Evolutionary conservation across 495 filamentous ascomycete species (phyloP).

Genomic region (Penicillium odoratum): DNA sequence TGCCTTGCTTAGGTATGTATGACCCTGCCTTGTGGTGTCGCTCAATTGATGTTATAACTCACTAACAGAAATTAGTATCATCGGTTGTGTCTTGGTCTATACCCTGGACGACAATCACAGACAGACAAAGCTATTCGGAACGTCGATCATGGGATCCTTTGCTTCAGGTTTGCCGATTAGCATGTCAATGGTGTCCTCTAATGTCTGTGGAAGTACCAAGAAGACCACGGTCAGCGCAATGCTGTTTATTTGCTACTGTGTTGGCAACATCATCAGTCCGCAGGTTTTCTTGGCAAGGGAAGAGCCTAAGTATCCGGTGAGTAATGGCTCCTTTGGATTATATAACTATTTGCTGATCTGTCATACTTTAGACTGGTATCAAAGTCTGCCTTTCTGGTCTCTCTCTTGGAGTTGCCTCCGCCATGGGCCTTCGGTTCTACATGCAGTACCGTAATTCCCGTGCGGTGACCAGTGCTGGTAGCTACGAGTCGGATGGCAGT

Average conservation of each 20-base stretch:
- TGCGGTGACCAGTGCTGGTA: not conserved
- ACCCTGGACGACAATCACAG: not conserved
- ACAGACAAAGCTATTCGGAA: not conserved
- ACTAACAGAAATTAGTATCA: not conserved
- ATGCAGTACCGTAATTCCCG: not conserved
- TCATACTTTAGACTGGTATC: not conserved
- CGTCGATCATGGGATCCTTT: not conserved
- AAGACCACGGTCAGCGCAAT: not conserved
- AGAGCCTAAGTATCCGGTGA: not conserved
- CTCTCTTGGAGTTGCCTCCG: not conserved
- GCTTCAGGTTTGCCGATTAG: not conserved
- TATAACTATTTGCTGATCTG: not conserved
- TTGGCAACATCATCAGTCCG: not conserved
- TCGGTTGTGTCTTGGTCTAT: not conserved
- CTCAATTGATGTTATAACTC: not conserved
- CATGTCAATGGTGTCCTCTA: not conserved
- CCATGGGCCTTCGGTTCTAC: not conserved
- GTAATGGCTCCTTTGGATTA: not conserved
- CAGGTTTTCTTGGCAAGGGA: not conserved
- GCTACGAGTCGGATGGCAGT: not conserved
- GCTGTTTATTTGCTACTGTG: not conserved
- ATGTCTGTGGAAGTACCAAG: not conserved
- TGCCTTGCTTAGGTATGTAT: not conserved
- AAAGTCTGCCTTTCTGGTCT: not conserved
- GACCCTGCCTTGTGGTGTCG: not conserved